Percentiles rank a stretch among this genome's conserved stretches.
Conservation (phyloP, 2,329 filamentous ascomycete species). For the Trematosphaeria pertusa region DNA sequence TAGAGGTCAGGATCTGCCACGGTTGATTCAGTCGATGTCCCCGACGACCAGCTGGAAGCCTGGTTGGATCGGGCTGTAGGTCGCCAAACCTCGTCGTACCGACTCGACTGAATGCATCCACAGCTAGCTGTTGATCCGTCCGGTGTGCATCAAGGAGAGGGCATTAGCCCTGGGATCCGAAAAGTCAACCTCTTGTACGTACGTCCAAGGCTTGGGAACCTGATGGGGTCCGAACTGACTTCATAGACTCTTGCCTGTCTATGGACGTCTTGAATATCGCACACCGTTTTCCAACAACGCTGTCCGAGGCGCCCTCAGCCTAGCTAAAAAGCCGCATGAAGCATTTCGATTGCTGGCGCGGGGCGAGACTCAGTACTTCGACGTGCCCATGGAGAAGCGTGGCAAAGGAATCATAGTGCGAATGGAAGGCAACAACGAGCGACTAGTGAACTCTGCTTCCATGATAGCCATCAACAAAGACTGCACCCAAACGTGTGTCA, state of each 20-base stretch:
- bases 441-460: neutral
- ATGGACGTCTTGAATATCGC: neutral
- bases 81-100: too few relatives aligned
- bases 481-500: neutral
- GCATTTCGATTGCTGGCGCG: neutral
- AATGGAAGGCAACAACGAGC: neutral
- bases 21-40: neutral
- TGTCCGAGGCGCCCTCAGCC: neutral
- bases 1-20: neutral
- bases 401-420: neutral
- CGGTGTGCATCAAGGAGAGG: too few relatives aligned
- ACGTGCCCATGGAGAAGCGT: neutral
- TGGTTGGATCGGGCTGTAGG: neutral
- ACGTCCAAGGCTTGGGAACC: too few relatives aligned
- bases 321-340: neutral
- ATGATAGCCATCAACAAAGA: neutral
- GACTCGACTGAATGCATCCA: too few relatives aligned
- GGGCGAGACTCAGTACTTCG: neutral
- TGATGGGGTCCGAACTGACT: too few relatives aligned
- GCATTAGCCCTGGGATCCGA: too few relatives aligned
- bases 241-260: neutral
- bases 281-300: constrained; percentile 1
- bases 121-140: too few relatives aligned
- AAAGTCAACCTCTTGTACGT: too few relatives aligned
- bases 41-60: neutral